Base-by-base conservation (phyloP, 1,284 basidiomycete genomes). In the Exobasidium rhododendri region DNA sequence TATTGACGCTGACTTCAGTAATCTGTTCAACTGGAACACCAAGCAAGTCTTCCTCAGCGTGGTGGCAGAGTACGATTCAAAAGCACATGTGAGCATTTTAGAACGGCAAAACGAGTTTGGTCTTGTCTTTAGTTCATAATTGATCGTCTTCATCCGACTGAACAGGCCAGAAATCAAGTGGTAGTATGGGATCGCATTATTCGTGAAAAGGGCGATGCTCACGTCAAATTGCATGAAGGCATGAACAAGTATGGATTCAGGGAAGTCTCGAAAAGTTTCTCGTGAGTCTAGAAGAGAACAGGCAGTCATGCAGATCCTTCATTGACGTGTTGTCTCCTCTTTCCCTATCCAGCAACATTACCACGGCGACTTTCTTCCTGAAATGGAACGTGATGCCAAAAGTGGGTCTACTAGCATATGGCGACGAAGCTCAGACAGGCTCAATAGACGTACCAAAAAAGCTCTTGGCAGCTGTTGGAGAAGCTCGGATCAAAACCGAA, bases 131-230 rank as follows among this genome's bases (percentile, higher is more conserved):
- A n/a, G n/a, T n/a, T n/a, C n/a, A n/a, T n/a, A n/a, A n/a, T n/a
- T n/a, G n/a, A n/a, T n/a, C n/a, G n/a, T n/a, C n/a, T n/a, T n/a
- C n/a, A n/a, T n/a, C n/a, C n/a, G n/a, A n/a, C n/a, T n/a, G n/a
- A n/a, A 46, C 74, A 92, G 89, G 85, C 87, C 1, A 83, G 86
- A 64, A 94, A 93, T 77, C 84, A 89, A 47, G 88, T 92, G 1
- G 90, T 94, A 32, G 84, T 94, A 26, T 94, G 92, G 92, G 92
- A 94, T 81, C 86, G 89, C 17, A 94, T 94, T 74, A 84, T 94
- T 40, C 85, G 87, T 20, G 84, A 85, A 59, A 88, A 89, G 73
- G 85, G 88, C 69, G 89, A 92, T 67, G 89, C 89, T 0, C 80
- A 85, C 52, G 82, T 94, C 58, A 85, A 85, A 46, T 81, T 90